Base-by-base conservation (phyloP, 169 alveolate genomes). In the Cystoisospora suis region DNA sequence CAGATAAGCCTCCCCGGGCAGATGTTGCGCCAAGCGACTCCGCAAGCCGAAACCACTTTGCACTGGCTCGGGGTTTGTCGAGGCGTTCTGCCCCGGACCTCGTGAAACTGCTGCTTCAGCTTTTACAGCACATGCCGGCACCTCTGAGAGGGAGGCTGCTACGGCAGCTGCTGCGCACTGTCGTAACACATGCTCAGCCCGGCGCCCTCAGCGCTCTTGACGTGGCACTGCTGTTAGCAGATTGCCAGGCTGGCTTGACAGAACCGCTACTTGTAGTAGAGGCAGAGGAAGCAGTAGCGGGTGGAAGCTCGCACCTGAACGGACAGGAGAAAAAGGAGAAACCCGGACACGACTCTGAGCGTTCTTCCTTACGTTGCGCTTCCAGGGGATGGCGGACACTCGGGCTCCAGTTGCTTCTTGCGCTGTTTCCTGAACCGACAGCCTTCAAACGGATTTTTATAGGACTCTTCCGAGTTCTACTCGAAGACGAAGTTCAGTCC, bases 161-260 rank as follows among this genome's bases (percentile, higher is more conserved):
- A 15, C 42, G 40, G 53, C 88, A 75, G n/a, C 49, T 81, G 23
- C 88, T 81, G 44, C 72, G 75, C n/a, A 40, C 56, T 34, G 34
- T 53, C 34, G 53, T 56, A 0, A 38, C 56, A 32, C 75, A 81
- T 53, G 88, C 88, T 0, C 53, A 56, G 40, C 75, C 77, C 9
- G 40, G 47, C 20, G 17, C 47, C 32, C 53, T 81, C 29, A 9
- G 58, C 3, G 56, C 59, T 29, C 53, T 40, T 23, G 75, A 29
- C 72, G 27, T 81, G 65, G 88, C 75, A 27, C 36, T 32, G 29
- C 88, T 81, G 56, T 53, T 47, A 3, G 75, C 77, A 3, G 77
- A 65, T 20, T 36, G 45, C 5, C 45, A 44, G 42, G 77, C 36
- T 44, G 38, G 45, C 1, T 17, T 65, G 42, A 1, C 77, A 3